phyloP scores from a whole-genome alignment of 192 early-diverging fungal species.

The Gonapodya sp. region DNA sequence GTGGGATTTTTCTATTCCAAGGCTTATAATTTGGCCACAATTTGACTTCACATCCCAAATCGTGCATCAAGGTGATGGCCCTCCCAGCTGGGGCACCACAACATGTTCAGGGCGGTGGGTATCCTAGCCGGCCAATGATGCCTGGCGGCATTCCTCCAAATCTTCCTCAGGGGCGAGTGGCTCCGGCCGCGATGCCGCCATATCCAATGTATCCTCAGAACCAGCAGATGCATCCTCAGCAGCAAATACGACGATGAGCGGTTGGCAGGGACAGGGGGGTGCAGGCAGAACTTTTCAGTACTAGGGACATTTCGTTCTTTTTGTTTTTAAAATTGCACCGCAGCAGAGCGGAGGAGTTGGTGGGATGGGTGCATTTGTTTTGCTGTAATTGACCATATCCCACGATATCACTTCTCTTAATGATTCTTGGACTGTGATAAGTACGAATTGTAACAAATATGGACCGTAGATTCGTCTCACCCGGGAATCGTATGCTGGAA shows the following conservation, averaged over 20 bases:
- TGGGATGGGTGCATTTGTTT: too few species aligned
- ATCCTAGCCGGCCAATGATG: background rate
- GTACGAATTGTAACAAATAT: too few species aligned
- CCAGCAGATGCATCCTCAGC: background rate
- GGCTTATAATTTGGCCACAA: background rate
- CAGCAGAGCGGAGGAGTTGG: too few species aligned
- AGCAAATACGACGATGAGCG: background rate
- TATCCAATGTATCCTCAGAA: conserved; percentile 1
- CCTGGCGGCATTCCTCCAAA: background rate
- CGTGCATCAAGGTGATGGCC: background rate
- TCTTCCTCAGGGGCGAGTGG: background rate
- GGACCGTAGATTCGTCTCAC: too few species aligned
- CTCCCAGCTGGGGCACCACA: background rate
- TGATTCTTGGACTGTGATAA: background rate
- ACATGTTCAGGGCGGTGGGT: background rate
- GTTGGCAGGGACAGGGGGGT: background rate
- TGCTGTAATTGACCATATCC: background rate
- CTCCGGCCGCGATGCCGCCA: background rate
- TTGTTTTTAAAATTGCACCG: background rate
- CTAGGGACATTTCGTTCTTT: background rate
- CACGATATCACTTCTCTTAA: background rate
- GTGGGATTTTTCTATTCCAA: background rate
- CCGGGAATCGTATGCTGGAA: too few species aligned
- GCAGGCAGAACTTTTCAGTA: background rate
- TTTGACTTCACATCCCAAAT: too few species aligned